A percentile compares a stretch with the other conserved stretches of the same genome.
Conservation (phyloP, 164 flowering plant species). For the Umbilicus rupestris region DNA sequence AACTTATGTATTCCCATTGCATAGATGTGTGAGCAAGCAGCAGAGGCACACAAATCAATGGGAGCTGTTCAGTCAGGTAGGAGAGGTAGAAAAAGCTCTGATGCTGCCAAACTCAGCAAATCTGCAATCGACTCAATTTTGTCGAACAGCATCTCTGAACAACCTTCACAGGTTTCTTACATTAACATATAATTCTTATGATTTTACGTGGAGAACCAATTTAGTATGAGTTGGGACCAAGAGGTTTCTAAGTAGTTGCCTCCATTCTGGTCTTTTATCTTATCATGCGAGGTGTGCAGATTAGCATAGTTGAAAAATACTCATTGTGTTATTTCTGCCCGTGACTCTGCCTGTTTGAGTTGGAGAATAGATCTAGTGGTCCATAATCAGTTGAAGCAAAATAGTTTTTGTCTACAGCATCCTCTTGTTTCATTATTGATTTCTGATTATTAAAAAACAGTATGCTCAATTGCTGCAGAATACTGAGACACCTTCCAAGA, state of each 20-base stretch:
- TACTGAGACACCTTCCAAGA: slow-evolving; percentile 62
- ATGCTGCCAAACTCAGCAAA: slow-evolving; percentile 40
- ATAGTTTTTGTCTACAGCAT: not conserved
- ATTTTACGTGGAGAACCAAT: not conserved
- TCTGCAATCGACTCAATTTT: slow-evolving; percentile 81
- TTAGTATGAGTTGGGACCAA: not conserved
- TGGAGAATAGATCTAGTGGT: no score
- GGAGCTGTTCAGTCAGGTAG: slow-evolving; percentile 49
- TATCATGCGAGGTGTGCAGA: not conserved
- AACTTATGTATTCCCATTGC: slow-evolving; percentile 4
- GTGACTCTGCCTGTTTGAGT: no score
- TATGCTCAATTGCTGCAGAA: slow-evolving; percentile 26
- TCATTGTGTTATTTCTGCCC: no score
- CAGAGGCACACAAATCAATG: slow-evolving; percentile 91
- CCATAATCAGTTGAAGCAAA: not conserved
- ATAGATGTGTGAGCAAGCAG: slow-evolving; percentile 96
- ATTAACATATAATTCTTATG: slow-evolving; percentile 1
- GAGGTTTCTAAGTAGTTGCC: not conserved
- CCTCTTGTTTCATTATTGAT: not conserved
- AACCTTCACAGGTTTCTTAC: slow-evolving; percentile 45
- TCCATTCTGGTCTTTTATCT: not conserved
- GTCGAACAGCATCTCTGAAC: slow-evolving; percentile 29
- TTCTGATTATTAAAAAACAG: not conserved
- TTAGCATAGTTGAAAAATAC: no score
- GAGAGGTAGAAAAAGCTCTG: slow-evolving; percentile 53